Base-by-base conservation (phyloP, 2,329 filamentous ascomycete species). In the Botrytis medusae region DNA sequence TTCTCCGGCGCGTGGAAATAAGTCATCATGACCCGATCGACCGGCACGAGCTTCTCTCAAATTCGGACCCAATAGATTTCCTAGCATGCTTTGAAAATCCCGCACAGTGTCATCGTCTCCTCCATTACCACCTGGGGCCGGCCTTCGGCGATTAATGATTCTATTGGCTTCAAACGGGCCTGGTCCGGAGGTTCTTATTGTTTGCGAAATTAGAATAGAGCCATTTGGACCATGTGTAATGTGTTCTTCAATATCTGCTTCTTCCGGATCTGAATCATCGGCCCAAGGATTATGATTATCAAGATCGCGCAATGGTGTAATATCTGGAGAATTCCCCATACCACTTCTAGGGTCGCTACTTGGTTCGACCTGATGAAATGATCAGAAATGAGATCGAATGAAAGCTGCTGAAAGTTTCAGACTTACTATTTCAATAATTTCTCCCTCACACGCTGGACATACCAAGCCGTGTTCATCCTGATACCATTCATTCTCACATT, bases 401-500 rank as follows among this genome's bases (percentile, higher is more conserved):
- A 69, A 57, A 71, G 14, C 25, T 25, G 16, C 18, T n/a, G 51
- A 20, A 69, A 57, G 16, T 44, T 20, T 25, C 40, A 16, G 51
- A 86, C 91, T 80, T 85, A 97, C 95, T 78, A 98, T 94, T 84
- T 99, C 95, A 25, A 90, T 93, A 77, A 93, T 91, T 32, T 97
- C 93, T 54, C 90, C 90, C 6, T 86, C 81, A 81, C 96, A 99
- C n/a, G 84, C 82, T 25, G 94, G 94, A 80, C 96, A 99, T 25
- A 84, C 84, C 75, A 97, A 83, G 40, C 87, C 90, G 76, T 87
- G 86, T 76, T 92, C 87, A 74, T 93, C 89, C 74, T 89, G 86
- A 79, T 92, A 93, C 94, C 94, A 98, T 81, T 97, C 92, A 76
- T 92, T 84, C 70, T 87, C 82, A 84, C 96, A 98, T 74, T 87